Evolutionary conservation across 192 early-diverging fungal species (phyloP), one percentile per base, ranked within the genome.

Genomic region (Rhizophagus sp.): DNA sequence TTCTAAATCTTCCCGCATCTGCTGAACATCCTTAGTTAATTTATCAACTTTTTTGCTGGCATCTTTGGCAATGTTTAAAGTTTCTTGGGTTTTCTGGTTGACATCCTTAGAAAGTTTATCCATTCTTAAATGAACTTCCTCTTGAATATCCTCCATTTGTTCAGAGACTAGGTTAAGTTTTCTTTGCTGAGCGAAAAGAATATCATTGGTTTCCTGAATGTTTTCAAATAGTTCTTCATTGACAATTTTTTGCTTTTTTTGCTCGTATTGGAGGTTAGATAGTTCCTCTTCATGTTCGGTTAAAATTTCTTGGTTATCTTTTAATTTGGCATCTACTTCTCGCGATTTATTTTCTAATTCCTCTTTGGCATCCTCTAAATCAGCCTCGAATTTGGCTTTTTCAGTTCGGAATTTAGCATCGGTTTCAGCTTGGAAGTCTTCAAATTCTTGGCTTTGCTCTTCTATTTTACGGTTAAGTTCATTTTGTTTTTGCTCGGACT

Each of bases 81-180:
- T 73, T 73, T 73, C 2, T 50, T 73, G 5, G n/a, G 47, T 73
- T 73, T 39, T 15, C 0, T 9, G 12, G 19, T 44, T 39, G 13
- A 73, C 13, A 49, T 73, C 41, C 19, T 73, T 15, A 11, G 39
- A 52, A 30, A 73, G 39, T 47, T 73, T 44, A 44, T 73, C 72
- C 72, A 73, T 73, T 57, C 22, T 8, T 52, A 33, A n/a, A 41
- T 73, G 49, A 30, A 73, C 72, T 52, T 73, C 72, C 50, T 73
- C 49, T 52, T 73, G 49, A 15, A 57, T 73, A 73, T 73, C 72
- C 0, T 73, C 34, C 49, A 73, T 73, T 73, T 73, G 72, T 17
- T 57, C 10, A 30, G 49, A 34, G 11, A 73, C 72, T 47, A 73
- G 27, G 72, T 50, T 50, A 49, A 73, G 49, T 73, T 73, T 44